phyloP scores from a whole-genome alignment of 495 filamentous ascomycete genomes.

The Glonium stellatum region DNA sequence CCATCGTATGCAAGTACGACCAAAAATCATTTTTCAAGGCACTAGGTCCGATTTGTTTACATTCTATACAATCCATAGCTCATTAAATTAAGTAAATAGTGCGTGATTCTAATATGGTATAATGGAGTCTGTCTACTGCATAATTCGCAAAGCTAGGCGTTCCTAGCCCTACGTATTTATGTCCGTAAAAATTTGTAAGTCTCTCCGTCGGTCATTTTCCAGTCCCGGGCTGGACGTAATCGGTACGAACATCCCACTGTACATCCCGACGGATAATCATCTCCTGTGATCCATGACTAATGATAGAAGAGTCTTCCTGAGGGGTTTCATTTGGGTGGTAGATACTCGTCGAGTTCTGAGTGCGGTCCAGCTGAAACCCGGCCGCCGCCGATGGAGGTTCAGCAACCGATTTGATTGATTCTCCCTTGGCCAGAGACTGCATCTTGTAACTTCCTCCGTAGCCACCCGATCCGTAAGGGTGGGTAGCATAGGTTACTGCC shows the following conservation, averaged over 20 bases:
- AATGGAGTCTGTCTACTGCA: neutral
- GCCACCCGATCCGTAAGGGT: neutral
- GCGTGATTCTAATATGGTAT: too few relatives aligned
- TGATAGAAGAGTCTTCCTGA: conserved; percentile 8
- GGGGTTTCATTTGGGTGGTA: conserved; percentile 1
- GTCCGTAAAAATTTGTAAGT: neutral
- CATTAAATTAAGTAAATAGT: too few relatives aligned
- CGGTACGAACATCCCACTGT: conserved; percentile 16
- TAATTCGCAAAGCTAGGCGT: neutral
- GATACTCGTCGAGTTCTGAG: conserved; percentile 2
- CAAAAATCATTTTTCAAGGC: too few relatives aligned
- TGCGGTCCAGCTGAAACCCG: neutral
- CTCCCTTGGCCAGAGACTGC: neutral
- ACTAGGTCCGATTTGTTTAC: too few relatives aligned
- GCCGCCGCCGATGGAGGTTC: neutral
- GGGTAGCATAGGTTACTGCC: neutral
- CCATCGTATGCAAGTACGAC: too few relatives aligned
- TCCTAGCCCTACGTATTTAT: neutral
- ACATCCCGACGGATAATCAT: conserved; percentile 23
- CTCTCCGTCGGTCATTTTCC: neutral
- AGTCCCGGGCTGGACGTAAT: neutral
- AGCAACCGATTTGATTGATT: neutral
- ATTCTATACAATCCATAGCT: too few relatives aligned
- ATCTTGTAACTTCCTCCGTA: conserved; percentile 4
- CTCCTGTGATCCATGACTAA: conserved; percentile 13